These are phyloP conservation scores for Chalaropsis ovoidea DNA, from an alignment of 2,329 filamentous ascomycete species.

Conservation along the genomic window DNA sequence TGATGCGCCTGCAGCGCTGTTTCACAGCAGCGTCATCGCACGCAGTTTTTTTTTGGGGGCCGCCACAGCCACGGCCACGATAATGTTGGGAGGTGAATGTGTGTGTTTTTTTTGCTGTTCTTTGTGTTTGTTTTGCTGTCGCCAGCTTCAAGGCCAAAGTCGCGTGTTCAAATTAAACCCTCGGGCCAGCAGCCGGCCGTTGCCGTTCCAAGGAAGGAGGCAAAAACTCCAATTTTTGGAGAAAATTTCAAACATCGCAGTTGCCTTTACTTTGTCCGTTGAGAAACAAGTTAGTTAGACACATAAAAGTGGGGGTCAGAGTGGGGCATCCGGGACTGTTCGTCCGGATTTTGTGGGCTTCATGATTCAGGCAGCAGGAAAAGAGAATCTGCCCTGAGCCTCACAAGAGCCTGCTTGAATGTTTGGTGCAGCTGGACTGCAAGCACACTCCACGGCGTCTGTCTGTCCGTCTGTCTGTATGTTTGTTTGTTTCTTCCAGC, in stretches of 20 bases:
- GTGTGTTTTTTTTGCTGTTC: neutral
- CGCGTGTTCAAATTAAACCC: conserved; percentile 6
- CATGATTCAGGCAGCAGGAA: conserved; percentile 2
- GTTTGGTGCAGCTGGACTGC: no score
- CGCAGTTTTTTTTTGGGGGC: no score
- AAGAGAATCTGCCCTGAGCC: neutral
- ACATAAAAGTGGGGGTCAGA: neutral
- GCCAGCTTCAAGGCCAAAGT: neutral
- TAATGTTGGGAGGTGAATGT: no score
- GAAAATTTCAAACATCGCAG: neutral
- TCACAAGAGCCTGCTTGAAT: no score
- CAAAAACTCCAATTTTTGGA: neutral
- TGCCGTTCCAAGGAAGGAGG: neutral
- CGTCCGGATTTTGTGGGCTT: conserved; percentile 3
- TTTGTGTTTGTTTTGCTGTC: neutral
- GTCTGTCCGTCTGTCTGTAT: no score
- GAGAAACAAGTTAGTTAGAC: neutral
- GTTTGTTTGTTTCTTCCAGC: no score
- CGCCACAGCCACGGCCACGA: no score
- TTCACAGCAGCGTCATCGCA: no score
- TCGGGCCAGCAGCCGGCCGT: neutral
- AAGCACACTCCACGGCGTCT: no score
- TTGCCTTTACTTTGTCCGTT: neutral
- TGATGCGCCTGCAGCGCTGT: no score
- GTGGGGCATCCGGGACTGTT: neutral